phyloP scores from a whole-genome alignment of 1,284 basidiomycete genomes.

The Leucoagaricus sp. region DNA sequence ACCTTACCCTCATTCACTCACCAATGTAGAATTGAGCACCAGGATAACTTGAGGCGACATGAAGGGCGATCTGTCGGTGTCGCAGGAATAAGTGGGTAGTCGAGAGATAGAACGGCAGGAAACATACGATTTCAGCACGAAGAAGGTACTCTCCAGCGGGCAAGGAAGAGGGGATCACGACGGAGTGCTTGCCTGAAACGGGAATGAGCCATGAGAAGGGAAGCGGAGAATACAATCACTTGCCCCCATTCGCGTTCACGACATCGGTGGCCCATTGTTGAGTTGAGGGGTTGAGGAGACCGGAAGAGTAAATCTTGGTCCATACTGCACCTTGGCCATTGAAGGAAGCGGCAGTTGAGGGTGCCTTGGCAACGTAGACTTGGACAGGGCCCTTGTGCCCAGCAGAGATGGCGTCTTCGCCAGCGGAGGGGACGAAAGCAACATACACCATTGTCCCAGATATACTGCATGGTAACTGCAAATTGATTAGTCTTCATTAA shows the following conservation, averaged over 20 bases:
- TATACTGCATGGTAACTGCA: conserved; percentile 48
- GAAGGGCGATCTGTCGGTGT: conserved; percentile 41
- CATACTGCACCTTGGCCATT: conserved; percentile 50
- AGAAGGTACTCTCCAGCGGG: conserved; percentile 53
- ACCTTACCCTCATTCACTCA: no score
- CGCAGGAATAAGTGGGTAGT: neutral
- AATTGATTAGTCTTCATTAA: neutral
- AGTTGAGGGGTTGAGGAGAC: conserved; percentile 20
- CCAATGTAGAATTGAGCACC: conserved; percentile 38
- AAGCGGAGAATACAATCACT: conserved; percentile 19
- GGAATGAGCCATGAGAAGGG: conserved; percentile 29
- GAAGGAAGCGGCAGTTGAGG: conserved; percentile 39
- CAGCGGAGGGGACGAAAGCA: conserved; percentile 33
- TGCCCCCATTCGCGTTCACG: conserved; percentile 45
- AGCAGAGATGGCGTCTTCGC: conserved; percentile 52
- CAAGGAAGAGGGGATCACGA: conserved; percentile 43
- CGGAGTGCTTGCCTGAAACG: conserved; percentile 44
- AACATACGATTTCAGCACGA: conserved; percentile 46
- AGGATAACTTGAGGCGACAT: conserved; percentile 32
- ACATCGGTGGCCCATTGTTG: conserved; percentile 31
- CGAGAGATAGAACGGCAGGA: conserved; percentile 9
- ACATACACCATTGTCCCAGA: conserved; percentile 47
- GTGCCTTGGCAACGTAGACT: conserved; percentile 53
- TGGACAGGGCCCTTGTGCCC: conserved; percentile 54
- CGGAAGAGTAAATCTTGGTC: conserved; percentile 47